Evolutionary conservation across 2,329 filamentous ascomycete genomes (phyloP).

Genomic region (Nakataea oryzae): DNA sequence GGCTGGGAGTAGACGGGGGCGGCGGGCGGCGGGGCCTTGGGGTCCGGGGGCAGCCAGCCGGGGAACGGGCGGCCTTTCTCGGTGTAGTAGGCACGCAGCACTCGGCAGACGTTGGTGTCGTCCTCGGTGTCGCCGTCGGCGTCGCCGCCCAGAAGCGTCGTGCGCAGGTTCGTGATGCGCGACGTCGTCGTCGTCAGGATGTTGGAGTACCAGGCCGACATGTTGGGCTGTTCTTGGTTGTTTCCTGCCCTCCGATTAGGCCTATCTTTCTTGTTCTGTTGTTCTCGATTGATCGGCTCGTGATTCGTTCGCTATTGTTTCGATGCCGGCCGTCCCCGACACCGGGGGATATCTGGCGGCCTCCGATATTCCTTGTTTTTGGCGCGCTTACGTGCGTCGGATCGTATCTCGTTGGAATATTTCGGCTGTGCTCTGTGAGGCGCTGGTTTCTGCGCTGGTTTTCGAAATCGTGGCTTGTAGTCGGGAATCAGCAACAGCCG

Average conservation of each 20-base stretch:
- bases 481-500: background rate
- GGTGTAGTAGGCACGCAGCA: slow-evolving; percentile 83
- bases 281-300: background rate
- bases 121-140: slow-evolving; percentile 69
- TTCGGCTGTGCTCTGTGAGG: background rate
- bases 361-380: background rate
- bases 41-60: slow-evolving; percentile 80
- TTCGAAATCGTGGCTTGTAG: background rate
- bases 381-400: background rate
- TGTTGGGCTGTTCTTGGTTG: slow-evolving; percentile 23
- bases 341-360: background rate
- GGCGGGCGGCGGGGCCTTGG: slow-evolving; percentile 55
- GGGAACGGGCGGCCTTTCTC: slow-evolving; percentile 79
- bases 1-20: slow-evolving; percentile 41
- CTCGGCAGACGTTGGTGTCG: slow-evolving; percentile 89
- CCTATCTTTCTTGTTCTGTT: background rate
- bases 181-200: slow-evolving; percentile 55
- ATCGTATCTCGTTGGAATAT: background rate
- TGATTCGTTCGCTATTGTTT: background rate
- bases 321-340: background rate
- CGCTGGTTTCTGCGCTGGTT: background rate
- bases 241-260: background rate
- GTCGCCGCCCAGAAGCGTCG: slow-evolving; percentile 58
- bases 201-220: slow-evolving; percentile 77
- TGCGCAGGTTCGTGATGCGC: slow-evolving; percentile 54